These are phyloP conservation scores for Aureobasidium sp. DNA, from an alignment of 2,329 filamentous ascomycete genomes.

Conservation along the genomic window DNA sequence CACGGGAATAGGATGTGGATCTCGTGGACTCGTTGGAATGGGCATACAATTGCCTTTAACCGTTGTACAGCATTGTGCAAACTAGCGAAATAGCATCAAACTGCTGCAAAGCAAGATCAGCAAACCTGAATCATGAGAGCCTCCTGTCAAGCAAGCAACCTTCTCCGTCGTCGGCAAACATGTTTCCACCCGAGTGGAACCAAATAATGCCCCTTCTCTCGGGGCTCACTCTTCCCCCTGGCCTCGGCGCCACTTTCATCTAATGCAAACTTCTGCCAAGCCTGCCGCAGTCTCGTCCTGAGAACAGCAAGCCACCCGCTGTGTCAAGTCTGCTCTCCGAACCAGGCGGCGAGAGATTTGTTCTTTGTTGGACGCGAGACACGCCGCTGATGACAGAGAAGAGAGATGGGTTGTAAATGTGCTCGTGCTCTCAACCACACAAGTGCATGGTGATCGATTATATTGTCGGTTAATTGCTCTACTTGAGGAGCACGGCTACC, in stretches of 20 bases:
- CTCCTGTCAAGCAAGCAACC: conserved; percentile 3
- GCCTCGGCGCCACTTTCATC: neutral
- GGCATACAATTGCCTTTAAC: neutral
- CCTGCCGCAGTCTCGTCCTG: conserved; percentile 3
- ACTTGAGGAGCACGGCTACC: neutral
- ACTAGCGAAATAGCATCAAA: neutral
- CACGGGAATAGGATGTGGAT: neutral
- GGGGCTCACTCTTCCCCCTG: neutral
- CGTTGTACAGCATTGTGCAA: neutral
- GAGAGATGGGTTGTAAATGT: neutral
- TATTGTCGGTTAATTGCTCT: neutral
- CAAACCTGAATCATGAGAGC: conserved; percentile 7
- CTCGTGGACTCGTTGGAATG: neutral
- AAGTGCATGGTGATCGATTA: neutral
- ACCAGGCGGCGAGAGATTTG: neutral
- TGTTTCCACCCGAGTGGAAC: conserved; percentile 6
- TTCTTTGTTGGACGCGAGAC: neutral
- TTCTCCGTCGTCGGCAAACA: neutral
- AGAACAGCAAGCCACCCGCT: neutral
- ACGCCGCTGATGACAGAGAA: neutral
- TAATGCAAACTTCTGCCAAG: neutral
- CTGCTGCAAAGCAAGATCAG: conserved; percentile 4
- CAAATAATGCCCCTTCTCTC: neutral
- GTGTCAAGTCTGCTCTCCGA: neutral
- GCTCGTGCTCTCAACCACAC: conserved; percentile 3